Base-by-base conservation (phyloP, 257 asterid genomes). In the Penstemon newberryi region DNA sequence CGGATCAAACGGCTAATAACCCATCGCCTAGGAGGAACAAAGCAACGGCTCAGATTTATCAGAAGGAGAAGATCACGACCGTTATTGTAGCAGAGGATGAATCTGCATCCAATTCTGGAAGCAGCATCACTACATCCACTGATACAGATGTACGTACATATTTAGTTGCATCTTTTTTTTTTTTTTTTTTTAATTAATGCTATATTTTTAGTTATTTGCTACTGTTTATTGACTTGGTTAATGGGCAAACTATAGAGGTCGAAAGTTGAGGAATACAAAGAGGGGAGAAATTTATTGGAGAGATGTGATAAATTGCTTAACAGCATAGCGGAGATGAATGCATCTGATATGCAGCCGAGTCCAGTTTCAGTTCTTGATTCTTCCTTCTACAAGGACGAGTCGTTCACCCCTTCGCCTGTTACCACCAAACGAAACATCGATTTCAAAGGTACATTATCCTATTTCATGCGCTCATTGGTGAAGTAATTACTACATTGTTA, bases 281-380 rank as follows among this genome's bases (percentile, higher is more conserved):
- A 79, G 73, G 97, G 97, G 7, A 83, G 88, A 64, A 87, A 66
- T 63, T 72, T 90, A 5, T 51, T 88, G 82, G 95, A 93, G 81
- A 90, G 97, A 70, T 88, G 99, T 53, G 97, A 86, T 73, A 93
- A 90, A 85, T 88, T 93, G 70, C 90, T 93, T 9, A 81, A 87
- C 82, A 90, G 96, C 77, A 90, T 93, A 25, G 90, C 97, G 4
- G 97, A 93, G 76, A 90, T 90, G 82, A 85, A 71, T 36, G 84
- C 91, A 36, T 47, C 77, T 37, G 97, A 89, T 39, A 70, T 73
- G 84, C 98, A 92, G 59, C 89, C 97, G 8, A 90, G 97, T 76
- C 99, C 99, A 4, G 96, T 93, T 56, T 93, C 99, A 8, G 96
- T 93, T 72, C 92, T 93, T 19, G 99, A 93, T 80, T 85, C 96